phyloP scores from a whole-genome alignment of 495 filamentous ascomycete genomes.

The Penicillium cataractarum region DNA sequence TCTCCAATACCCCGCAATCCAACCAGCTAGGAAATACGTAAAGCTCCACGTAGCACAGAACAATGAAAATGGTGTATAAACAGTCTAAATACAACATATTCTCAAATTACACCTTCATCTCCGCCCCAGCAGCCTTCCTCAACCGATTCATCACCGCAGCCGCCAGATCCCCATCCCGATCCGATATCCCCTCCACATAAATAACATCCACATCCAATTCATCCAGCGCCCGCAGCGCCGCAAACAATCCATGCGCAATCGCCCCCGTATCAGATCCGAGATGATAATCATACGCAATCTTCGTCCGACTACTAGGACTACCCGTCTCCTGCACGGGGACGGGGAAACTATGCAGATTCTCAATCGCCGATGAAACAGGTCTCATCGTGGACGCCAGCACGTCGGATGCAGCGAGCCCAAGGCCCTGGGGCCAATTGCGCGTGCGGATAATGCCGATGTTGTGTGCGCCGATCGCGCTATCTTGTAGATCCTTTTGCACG shows the following conservation, averaged over 20 bases:
- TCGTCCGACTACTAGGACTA: conserved; percentile 28
- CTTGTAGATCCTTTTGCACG: conserved; percentile 41
- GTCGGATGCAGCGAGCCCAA: conserved; percentile 34
- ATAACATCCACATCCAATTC: conserved; percentile 78
- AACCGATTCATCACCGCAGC: conserved; percentile 96
- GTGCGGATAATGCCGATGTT: conserved; percentile 55
- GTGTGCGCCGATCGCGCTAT: conserved; percentile 41
- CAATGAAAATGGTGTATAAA: too few relatives aligned
- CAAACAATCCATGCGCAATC: conserved; percentile 85
- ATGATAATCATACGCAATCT: conserved; percentile 51
- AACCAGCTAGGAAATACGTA: conserved; percentile 15
- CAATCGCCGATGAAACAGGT: conserved; percentile 33
- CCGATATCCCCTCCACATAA: conserved; percentile 86
- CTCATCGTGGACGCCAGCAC: conserved; percentile 29
- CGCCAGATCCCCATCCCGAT: conserved; percentile 75
- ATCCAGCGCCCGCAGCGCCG: conserved; percentile 84
- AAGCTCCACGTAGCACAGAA: conserved; percentile 12
- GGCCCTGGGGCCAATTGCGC: conserved; percentile 43
- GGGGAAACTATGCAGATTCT: conserved; percentile 36
- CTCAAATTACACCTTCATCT: conserved; percentile 39
- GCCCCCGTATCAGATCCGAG: conserved; percentile 69
- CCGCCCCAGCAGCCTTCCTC: conserved; percentile 76
- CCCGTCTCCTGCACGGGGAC: conserved; percentile 35
- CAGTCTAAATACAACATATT: too few relatives aligned
- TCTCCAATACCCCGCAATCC: conserved; percentile 9